These are phyloP conservation scores for Mortierella sp. DNA, from an alignment of 371 early-diverging fungal species.

Conservation along the genomic window DNA sequence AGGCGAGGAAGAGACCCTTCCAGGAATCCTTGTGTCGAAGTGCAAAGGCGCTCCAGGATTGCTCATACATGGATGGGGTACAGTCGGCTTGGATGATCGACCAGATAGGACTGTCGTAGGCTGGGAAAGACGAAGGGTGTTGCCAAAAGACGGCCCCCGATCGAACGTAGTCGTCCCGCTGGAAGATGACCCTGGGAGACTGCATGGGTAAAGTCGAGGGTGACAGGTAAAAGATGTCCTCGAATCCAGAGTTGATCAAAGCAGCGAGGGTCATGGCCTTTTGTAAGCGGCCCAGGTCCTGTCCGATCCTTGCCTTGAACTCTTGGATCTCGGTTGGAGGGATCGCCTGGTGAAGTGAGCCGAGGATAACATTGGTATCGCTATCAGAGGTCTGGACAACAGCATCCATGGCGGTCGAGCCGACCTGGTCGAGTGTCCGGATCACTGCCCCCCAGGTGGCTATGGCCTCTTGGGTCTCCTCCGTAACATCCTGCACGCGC, in stretches of 20 bases:
- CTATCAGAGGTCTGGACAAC: slow-evolving; percentile 11
- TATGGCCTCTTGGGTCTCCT: slow-evolving; percentile 29
- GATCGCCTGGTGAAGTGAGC: slow-evolving; percentile 21
- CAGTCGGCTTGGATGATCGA: slow-evolving; percentile 43
- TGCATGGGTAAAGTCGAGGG: slow-evolving; percentile 51
- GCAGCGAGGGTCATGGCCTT: slow-evolving; percentile 51
- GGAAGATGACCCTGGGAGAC: slow-evolving; percentile 36
- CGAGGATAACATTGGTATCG: slow-evolving; percentile 10
- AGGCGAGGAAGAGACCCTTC: slow-evolving; percentile 53
- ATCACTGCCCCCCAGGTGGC: slow-evolving; percentile 35
- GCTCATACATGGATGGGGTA: slow-evolving; percentile 28
- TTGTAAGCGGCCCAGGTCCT: slow-evolving; percentile 26
- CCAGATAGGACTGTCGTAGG: slow-evolving; percentile 49
- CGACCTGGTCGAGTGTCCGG: slow-evolving; percentile 35
- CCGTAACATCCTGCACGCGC: slow-evolving; percentile 30
- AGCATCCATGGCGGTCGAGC: slow-evolving; percentile 21
- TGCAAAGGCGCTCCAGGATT: slow-evolving; percentile 51
- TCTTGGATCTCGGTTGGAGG: slow-evolving; percentile 26
- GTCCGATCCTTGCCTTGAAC: slow-evolving; percentile 17
- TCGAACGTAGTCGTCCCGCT: slow-evolving; percentile 27
- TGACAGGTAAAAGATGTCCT: slow-evolving; percentile 48
- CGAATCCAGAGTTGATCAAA: slow-evolving; percentile 56
- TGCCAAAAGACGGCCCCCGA: slow-evolving; percentile 54
- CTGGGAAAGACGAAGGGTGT: slow-evolving; percentile 41
- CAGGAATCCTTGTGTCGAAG: slow-evolving; percentile 52